Evolutionary conservation across 2,329 filamentous ascomycete genomes (phyloP).

Genomic region (Botrytis cinerea): DNA sequence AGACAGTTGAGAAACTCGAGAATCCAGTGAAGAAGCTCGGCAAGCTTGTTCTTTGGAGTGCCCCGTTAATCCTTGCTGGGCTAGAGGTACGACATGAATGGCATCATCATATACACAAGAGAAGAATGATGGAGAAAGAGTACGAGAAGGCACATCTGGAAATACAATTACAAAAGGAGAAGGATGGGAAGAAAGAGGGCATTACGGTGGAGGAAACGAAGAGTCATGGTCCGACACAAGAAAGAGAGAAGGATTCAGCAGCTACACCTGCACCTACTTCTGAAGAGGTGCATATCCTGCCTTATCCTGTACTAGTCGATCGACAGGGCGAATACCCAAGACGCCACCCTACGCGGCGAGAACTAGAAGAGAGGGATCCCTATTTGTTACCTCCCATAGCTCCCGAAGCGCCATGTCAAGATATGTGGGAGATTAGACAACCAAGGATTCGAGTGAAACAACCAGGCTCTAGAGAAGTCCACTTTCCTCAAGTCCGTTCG

Average conservation of each 20-base stretch:
- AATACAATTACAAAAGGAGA: constrained; percentile 18
- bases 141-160: constrained; percentile 25
- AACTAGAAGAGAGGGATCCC: neutral
- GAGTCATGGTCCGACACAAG: neutral
- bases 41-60: constrained; percentile 20
- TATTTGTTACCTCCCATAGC: neutral
- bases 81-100: constrained; percentile 22
- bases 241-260: neutral
- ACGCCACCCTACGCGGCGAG: neutral
- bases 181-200: constrained; percentile 6
- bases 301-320: neutral
- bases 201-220: neutral
- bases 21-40: constrained; percentile 23
- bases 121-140: constrained; percentile 25
- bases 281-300: neutral
- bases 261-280: neutral
- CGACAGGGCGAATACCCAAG: neutral
- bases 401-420: constrained; percentile 1
- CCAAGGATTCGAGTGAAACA: constrained; percentile 12
- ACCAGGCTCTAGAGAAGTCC: constrained; percentile 3
- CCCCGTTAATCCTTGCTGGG: constrained; percentile 15
- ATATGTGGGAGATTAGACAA: constrained; percentile 6
- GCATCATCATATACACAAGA: constrained; percentile 22
- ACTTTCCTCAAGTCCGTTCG: constrained; percentile 15
- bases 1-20: constrained; percentile 18